Evolutionary conservation across 2,329 filamentous ascomycete genomes (phyloP).

Genomic region (Dactylellina cionopaga): DNA sequence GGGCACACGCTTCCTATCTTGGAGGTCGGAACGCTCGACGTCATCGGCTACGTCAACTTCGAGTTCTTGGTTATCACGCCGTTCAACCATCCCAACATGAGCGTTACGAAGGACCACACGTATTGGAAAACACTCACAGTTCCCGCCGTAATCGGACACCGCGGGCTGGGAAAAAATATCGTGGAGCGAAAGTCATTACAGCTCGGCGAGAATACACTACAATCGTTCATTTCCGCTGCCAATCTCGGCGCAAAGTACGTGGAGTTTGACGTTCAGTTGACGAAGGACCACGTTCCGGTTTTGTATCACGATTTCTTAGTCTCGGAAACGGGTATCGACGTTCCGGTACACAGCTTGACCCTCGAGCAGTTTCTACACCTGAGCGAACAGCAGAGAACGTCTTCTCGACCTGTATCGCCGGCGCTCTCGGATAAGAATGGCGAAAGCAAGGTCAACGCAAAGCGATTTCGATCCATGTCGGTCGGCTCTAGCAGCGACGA

Average conservation of each 20-base stretch:
- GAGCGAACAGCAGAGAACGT: slow-evolving; percentile 59
- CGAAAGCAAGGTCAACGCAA: neutral
- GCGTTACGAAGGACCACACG: slow-evolving; percentile 86
- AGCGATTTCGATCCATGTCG: slow-evolving; percentile 68
- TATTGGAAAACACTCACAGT: slow-evolving; percentile 93
- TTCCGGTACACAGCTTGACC: slow-evolving; percentile 92
- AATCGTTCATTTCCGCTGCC: slow-evolving; percentile 94
- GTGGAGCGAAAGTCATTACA: slow-evolving; percentile 85
- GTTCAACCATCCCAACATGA: slow-evolving; percentile 93
- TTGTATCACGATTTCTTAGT: slow-evolving; percentile 99
- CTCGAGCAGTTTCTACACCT: slow-evolving; percentile 73
- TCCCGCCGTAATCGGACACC: slow-evolving; percentile 69
- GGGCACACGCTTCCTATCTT: slow-evolving; percentile 93
- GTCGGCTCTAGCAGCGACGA: slow-evolving; percentile 65
- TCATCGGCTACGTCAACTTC: slow-evolving; percentile 95
- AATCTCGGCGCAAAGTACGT: slow-evolving; percentile 85
- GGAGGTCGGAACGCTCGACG: slow-evolving; percentile 75
- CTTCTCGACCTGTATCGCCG: slow-evolving; percentile 61
- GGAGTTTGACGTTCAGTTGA: slow-evolving; percentile 90
- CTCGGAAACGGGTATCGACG: slow-evolving; percentile 96
- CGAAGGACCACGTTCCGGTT: slow-evolving; percentile 97
- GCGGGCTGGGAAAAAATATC: slow-evolving; percentile 89
- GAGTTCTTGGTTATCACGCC: slow-evolving; percentile 96
- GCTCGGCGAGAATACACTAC: slow-evolving; percentile 93
- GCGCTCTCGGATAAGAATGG: slow-evolving; percentile 61